These are phyloP conservation scores for Pichia thaimueangensis DNA, from an alignment of 805 yeast genomes.

Conservation along the genomic window DNA sequence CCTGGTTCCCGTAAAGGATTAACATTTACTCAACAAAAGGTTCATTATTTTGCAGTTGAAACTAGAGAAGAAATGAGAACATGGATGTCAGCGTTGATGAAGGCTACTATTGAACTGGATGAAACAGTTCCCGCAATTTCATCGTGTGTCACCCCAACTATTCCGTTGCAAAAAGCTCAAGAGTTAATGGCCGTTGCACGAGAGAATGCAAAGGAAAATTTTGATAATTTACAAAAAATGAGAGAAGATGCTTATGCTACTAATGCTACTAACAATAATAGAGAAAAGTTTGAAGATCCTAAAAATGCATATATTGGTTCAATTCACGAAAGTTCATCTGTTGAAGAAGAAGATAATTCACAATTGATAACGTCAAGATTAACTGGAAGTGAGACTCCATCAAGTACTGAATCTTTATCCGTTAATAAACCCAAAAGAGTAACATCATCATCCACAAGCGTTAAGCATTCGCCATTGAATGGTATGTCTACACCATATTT, in stretches of 20 bases:
- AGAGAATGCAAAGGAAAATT: slow-evolving; percentile 56
- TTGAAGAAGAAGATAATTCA: slow-evolving; percentile 2
- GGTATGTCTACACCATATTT: slow-evolving; percentile 68
- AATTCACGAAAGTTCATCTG: background rate
- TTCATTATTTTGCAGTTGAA: slow-evolving; percentile 94
- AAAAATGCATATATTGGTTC: background rate
- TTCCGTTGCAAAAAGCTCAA: slow-evolving; percentile 80
- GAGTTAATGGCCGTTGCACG: slow-evolving; percentile 77
- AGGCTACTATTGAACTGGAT: slow-evolving; percentile 94
- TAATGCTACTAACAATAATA: background rate
- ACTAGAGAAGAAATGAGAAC: slow-evolving; percentile 83
- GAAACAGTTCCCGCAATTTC: slow-evolving; percentile 87
- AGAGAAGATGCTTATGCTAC: slow-evolving; percentile 17
- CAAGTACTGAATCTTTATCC: slow-evolving; percentile 21
- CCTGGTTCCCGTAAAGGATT: slow-evolving; percentile 95
- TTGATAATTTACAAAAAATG: slow-evolving; percentile 41
- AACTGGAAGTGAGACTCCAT: slow-evolving; percentile 24
- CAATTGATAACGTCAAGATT: slow-evolving; percentile 17
- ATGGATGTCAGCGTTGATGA: slow-evolving; percentile 93
- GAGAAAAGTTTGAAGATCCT: slow-evolving; percentile 3
- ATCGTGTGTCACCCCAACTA: slow-evolving; percentile 93
- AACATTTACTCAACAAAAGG: slow-evolving; percentile 92
- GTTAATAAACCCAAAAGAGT: slow-evolving; percentile 27
- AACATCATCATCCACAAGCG: slow-evolving; percentile 37
- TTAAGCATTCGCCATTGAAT: slow-evolving; percentile 17